These are phyloP conservation scores for Linaria vulgaris DNA, from an alignment of 257 asterid genomes.

Conservation along the genomic window DNA sequence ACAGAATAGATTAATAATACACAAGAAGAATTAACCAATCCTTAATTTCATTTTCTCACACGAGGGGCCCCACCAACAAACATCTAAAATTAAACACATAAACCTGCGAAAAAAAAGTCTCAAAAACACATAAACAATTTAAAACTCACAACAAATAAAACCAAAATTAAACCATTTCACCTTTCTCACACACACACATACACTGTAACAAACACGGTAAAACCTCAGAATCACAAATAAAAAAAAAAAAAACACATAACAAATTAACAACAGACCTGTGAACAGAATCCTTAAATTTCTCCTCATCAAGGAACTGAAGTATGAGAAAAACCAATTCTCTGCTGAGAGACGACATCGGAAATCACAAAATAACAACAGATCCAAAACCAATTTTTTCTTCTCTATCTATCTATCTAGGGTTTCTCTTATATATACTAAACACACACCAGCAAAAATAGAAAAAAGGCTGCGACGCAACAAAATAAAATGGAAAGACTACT, in stretches of 20 bases:
- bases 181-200: background rate
- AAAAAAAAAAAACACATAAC: constrained; percentile 1
- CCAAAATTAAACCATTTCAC: constrained; percentile 4
- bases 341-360: constrained; percentile 88
- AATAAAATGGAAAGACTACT: constrained; percentile 25
- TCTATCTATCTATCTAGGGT: constrained; percentile 51
- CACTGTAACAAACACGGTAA: background rate
- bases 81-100: background rate
- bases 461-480: constrained; percentile 31
- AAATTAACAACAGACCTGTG: constrained; percentile 50
- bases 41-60: no score
- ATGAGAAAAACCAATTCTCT: constrained; percentile 93
- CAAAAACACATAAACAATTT: constrained; percentile 2
- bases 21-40: no score
- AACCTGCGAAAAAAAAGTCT: background rate
- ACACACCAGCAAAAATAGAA: no score
- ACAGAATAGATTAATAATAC: no score
- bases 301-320: constrained; percentile 96
- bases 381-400: constrained; percentile 39
- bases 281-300: constrained; percentile 92
- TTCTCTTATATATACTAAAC: constrained; percentile 32
- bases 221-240: constrained; percentile 24
- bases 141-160: constrained; percentile 12
- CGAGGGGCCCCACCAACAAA: no score
- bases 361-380: constrained; percentile 46